These are phyloP conservation scores for Hawksworthiomyces lignivorus DNA, from an alignment of 2,329 filamentous ascomycete genomes.

Conservation along the genomic window DNA sequence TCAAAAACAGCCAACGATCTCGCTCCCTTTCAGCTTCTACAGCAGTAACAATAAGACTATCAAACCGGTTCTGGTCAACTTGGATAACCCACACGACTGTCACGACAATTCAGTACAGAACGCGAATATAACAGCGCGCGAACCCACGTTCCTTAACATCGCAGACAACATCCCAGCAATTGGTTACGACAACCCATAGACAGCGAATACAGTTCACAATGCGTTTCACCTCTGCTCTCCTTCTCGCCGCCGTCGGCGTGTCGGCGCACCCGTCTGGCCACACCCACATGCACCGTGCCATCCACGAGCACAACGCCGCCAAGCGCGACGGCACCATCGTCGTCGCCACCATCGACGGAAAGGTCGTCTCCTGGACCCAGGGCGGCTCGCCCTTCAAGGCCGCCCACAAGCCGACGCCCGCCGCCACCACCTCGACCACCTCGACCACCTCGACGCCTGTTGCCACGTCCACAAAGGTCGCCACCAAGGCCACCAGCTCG, in stretches of 20 bases:
- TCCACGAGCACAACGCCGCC: constrained; percentile 21
- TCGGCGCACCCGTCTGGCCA: constrained; percentile 28
- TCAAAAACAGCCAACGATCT: no score
- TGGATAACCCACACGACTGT: constrained; percentile 8
- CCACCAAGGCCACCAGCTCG: constrained; percentile 20
- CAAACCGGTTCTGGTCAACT: constrained; percentile 16
- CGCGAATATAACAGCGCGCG: not conserved
- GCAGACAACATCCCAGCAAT: not conserved
- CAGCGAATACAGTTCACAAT: no score
- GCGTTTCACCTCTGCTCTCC: constrained; percentile 21
- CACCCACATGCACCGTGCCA: constrained; percentile 27
- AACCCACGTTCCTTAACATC: not conserved
- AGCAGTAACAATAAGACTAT: not conserved
- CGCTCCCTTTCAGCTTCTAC: no score
- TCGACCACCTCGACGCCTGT: constrained; percentile 4
- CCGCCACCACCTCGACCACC: constrained; percentile 12
- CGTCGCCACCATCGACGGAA: constrained; percentile 21
- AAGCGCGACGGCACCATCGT: constrained; percentile 15
- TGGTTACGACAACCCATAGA: not conserved
- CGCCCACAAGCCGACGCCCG: constrained; percentile 18
- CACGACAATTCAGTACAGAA: not conserved
- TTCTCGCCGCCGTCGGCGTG: constrained; percentile 25
- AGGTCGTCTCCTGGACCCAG: constrained; percentile 21
- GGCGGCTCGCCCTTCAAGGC: constrained; percentile 20
- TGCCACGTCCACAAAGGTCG: constrained; percentile 3